Evolutionary conservation across 306 rosid species (phyloP).

Genomic region (Lotus japonicus): DNA sequence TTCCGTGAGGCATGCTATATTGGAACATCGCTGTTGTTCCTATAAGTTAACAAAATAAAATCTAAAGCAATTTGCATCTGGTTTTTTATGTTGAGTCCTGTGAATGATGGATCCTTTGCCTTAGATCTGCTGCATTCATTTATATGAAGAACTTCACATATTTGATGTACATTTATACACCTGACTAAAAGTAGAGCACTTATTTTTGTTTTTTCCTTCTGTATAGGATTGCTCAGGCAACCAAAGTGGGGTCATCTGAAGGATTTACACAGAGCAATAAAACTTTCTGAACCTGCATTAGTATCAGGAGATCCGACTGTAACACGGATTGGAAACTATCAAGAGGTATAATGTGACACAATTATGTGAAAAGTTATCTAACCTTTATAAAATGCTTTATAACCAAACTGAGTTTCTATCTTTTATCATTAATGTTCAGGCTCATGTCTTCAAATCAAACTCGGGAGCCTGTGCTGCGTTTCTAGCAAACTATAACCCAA

Average conservation of each 20-base stretch:
- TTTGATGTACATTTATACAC: background rate
- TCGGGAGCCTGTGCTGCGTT: conserved; percentile 95
- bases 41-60: background rate
- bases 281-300: conserved; percentile 89
- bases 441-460: conserved; percentile 81
- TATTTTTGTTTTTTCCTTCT: background rate
- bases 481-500: conserved; percentile 79
- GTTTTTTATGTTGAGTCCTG: background rate
- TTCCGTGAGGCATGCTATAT: background rate
- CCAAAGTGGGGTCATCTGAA: conserved; percentile 99
- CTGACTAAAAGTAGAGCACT: background rate
- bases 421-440: conserved; percentile 36
- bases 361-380: background rate
- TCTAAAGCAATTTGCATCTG: background rate
- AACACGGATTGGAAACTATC: conserved; percentile 64
- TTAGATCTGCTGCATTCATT: background rate
- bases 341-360: conserved; percentile 49
- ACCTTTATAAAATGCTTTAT: conserved; percentile 14
- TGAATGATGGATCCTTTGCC: background rate
- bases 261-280: conserved; percentile 94
- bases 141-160: background rate
- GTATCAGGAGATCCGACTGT: conserved; percentile 69
- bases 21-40: background rate
- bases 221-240: conserved; percentile 77
- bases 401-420: conserved; percentile 8